Conservation (phyloP, 2,329 filamentous ascomycete genomes). For the Gnomoniopsis smithogilvyi region DNA sequence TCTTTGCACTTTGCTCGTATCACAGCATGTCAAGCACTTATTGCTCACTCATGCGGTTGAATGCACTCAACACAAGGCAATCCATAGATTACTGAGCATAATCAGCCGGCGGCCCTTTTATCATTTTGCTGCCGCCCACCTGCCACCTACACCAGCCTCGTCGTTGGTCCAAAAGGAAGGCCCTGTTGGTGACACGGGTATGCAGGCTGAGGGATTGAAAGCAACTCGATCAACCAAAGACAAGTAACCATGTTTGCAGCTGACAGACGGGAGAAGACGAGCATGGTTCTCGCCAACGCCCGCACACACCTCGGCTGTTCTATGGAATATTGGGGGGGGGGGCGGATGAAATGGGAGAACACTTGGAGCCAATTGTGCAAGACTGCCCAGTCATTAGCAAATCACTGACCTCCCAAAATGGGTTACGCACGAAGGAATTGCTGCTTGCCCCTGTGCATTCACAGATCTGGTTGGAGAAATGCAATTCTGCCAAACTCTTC, state of each 20-base stretch:
- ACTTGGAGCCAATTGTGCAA: constrained; percentile 11
- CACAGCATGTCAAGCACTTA: constrained; percentile 11
- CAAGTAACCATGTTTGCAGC: not conserved
- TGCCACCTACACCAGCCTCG: not conserved
- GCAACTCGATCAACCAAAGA: not conserved
- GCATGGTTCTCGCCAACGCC: constrained; percentile 9
- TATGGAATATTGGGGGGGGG: not conserved
- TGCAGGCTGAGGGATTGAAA: not conserved
- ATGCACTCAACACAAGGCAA: not conserved
- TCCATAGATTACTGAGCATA: not conserved
- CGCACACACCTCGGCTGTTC: constrained; percentile 18
- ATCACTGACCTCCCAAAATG: constrained; percentile 17
- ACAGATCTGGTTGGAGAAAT: constrained; percentile 10
- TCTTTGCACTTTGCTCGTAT: constrained; percentile 1
- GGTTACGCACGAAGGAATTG: constrained; percentile 9
- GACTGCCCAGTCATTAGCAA: constrained; percentile 8
- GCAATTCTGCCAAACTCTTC: not conserved
- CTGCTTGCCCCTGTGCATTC: constrained; percentile 13
- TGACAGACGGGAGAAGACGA: not conserved
- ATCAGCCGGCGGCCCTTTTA: not conserved
- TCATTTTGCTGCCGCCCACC: not conserved
- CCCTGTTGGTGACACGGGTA: constrained; percentile 3
- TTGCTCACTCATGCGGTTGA: constrained; percentile 4
- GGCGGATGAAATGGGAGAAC: constrained; percentile 5
- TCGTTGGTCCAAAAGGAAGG: constrained; percentile 6